Conservation (phyloP, 1,284 basidiomycete genomes). For the Agroathelia rolfsii region DNA sequence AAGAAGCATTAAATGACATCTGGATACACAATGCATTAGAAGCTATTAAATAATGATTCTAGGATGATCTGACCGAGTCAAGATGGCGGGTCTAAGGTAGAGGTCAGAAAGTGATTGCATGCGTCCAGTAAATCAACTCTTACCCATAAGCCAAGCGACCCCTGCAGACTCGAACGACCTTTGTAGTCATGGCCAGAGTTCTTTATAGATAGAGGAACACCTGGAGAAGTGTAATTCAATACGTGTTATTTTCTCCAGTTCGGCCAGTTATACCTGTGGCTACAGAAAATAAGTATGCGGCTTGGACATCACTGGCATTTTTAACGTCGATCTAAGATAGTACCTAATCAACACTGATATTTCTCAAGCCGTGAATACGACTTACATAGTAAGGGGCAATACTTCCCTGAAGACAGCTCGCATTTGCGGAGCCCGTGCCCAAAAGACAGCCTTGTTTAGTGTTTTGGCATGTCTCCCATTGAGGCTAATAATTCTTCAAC, state of each 20-base stretch:
- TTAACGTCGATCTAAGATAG: conserved; percentile 21
- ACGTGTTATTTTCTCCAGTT: too few species aligned
- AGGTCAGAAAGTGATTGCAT: too few species aligned
- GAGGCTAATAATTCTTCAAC: conserved; percentile 13
- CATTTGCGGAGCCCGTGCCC: conserved; percentile 16
- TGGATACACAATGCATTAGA: conserved; percentile 3
- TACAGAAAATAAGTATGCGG: conserved; percentile 23
- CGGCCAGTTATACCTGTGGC: too few species aligned
- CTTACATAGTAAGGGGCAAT: conserved; percentile 22
- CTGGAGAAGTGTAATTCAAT: too few species aligned
- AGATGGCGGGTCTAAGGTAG: conserved; percentile 15
- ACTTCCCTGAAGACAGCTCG: conserved; percentile 20
- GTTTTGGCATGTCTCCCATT: conserved; percentile 23
- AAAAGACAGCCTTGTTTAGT: conserved; percentile 18
- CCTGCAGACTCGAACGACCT: conserved; percentile 24
- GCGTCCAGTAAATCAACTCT: conserved; percentile 5
- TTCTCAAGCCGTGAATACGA: neutral
- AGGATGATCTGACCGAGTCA: conserved; percentile 15
- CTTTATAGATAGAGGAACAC: conserved; percentile 28
- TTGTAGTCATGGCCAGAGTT: conserved; percentile 33
- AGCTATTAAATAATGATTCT: neutral
- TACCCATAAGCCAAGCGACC: conserved; percentile 26
- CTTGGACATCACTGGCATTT: conserved; percentile 20
- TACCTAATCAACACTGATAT: too few species aligned
- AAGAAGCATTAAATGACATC: conserved; percentile 8